Conservation (phyloP, 2,329 filamentous ascomycete genomes). For the Cladophialophora psammophila region DNA sequence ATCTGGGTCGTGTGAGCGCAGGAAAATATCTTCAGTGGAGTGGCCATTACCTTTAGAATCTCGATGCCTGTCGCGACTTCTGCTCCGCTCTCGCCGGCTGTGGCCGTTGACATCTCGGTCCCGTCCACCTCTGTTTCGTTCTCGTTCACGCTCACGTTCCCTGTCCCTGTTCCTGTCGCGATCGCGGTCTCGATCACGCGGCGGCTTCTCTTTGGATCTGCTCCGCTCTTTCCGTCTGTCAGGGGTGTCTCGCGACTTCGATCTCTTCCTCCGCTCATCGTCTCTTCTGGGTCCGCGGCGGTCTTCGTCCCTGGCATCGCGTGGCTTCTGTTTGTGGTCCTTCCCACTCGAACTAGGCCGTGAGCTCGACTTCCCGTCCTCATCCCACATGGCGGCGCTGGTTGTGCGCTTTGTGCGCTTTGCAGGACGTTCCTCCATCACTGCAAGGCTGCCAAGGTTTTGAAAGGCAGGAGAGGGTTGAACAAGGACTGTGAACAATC, state of each 20-base stretch:
- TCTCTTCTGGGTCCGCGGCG: constrained; percentile 25
- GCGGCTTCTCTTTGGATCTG: constrained; percentile 52
- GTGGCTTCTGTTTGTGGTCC: constrained; percentile 42
- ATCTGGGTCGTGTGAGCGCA: constrained; percentile 23
- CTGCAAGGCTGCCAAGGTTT: not conserved
- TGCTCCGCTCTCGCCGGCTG: constrained; percentile 46
- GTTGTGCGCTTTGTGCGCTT: constrained; percentile 63
- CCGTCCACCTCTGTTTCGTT: constrained; percentile 41
- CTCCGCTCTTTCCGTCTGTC: constrained; percentile 53
- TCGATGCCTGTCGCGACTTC: constrained; percentile 45
- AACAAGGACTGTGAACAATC: not conserved
- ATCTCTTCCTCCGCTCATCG: constrained; percentile 36
- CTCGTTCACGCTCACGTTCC: constrained; percentile 22
- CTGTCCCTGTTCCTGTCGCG: constrained; percentile 12
- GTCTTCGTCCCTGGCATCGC: constrained; percentile 33
- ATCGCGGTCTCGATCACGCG: constrained; percentile 40
- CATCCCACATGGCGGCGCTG: constrained; percentile 68
- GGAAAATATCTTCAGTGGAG: constrained; percentile 10
- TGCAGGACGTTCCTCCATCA: constrained; percentile 62
- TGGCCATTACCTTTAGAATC: constrained; percentile 50
- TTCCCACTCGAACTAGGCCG: constrained; percentile 50
- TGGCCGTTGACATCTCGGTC: constrained; percentile 51
- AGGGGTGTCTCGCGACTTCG: constrained; percentile 34
- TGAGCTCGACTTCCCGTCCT: constrained; percentile 45
- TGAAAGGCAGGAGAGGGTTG: not conserved